These are phyloP conservation scores for Leccinum ochraceum DNA, from an alignment of 768 basidiomycete species.

Conservation along the genomic window DNA sequence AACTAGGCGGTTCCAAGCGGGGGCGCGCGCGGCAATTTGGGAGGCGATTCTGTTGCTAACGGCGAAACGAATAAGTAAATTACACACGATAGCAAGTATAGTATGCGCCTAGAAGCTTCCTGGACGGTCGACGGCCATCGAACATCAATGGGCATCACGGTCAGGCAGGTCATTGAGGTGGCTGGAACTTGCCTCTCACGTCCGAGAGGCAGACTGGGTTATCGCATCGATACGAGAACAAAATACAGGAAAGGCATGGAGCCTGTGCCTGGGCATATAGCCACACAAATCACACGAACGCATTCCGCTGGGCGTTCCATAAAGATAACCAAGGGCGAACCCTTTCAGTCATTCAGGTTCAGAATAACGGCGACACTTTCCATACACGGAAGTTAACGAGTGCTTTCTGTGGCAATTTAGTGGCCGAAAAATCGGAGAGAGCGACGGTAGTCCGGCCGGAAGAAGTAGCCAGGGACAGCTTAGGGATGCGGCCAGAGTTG, in stretches of 20 bases:
- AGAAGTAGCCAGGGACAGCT: slow-evolving; percentile 16
- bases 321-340: slow-evolving; percentile 16
- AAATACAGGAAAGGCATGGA: slow-evolving; percentile 12
- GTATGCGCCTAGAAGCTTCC: neutral
- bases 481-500: slow-evolving; percentile 10
- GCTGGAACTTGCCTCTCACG: slow-evolving; percentile 16
- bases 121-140: slow-evolving; percentile 14
- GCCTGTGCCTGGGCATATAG: slow-evolving; percentile 18
- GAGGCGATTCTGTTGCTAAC: slow-evolving; percentile 10
- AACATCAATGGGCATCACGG: neutral
- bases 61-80: slow-evolving; percentile 6
- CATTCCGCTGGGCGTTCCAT: neutral
- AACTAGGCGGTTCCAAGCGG: slow-evolving; percentile 5
- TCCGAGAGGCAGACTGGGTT: slow-evolving; percentile 2
- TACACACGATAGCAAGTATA: slow-evolving; percentile 20
- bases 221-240: slow-evolving; percentile 7
- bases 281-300: slow-evolving; percentile 10
- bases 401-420: slow-evolving; percentile 4
- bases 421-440: slow-evolving; percentile 9
- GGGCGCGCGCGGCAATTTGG: neutral
- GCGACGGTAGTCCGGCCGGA: slow-evolving; percentile 15
- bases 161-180: slow-evolving; percentile 2
- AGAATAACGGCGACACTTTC: slow-evolving; percentile 12
- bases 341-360: slow-evolving; percentile 9
- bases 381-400: slow-evolving; percentile 4